Percentiles rank a stretch among this genome's conserved stretches.
These are phyloP conservation scores for Suhomyces atakaporum DNA, from an alignment of 1,139 yeast genomes.

Conservation along the genomic window DNA sequence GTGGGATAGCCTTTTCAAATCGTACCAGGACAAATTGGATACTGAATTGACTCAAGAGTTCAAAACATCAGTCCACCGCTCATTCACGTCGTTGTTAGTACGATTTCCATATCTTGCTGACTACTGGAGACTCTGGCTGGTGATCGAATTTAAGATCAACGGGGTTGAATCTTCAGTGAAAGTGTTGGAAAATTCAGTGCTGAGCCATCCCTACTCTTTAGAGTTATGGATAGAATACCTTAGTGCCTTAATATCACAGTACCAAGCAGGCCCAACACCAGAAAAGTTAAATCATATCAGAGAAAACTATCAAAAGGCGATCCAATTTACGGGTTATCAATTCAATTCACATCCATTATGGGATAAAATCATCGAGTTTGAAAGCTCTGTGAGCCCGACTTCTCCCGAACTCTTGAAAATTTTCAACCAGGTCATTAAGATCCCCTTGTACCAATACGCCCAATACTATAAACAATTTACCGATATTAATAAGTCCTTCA, in stretches of 20 bases:
- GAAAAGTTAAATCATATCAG: slow-evolving; percentile 30
- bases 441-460: slow-evolving; percentile 74
- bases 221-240: slow-evolving; percentile 71
- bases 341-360: slow-evolving; percentile 65
- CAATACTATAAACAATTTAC: slow-evolving; percentile 56
- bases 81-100: slow-evolving; percentile 31
- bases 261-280: slow-evolving; percentile 18
- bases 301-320: slow-evolving; percentile 41
- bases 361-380: slow-evolving; percentile 62
- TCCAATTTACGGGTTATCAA: slow-evolving; percentile 50
- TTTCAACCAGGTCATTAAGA: slow-evolving; percentile 43
- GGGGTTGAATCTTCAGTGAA: slow-evolving; percentile 54
- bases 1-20: slow-evolving; percentile 35
- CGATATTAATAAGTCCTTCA: slow-evolving; percentile 40
- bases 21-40: slow-evolving; percentile 24
- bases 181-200: slow-evolving; percentile 49
- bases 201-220: slow-evolving; percentile 54
- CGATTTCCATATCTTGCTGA: slow-evolving; percentile 59
- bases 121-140: slow-evolving; percentile 62
- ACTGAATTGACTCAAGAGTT: slow-evolving; percentile 20
- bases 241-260: slow-evolving; percentile 46
- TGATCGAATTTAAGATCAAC: slow-evolving; percentile 53
- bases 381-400: slow-evolving; percentile 24
- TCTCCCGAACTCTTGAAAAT: slow-evolving; percentile 29
- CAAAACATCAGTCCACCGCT: slow-evolving; percentile 19